Base-by-base conservation (phyloP, 208 protist genomes). In the Acanthamoeba rhysodes region DNA sequence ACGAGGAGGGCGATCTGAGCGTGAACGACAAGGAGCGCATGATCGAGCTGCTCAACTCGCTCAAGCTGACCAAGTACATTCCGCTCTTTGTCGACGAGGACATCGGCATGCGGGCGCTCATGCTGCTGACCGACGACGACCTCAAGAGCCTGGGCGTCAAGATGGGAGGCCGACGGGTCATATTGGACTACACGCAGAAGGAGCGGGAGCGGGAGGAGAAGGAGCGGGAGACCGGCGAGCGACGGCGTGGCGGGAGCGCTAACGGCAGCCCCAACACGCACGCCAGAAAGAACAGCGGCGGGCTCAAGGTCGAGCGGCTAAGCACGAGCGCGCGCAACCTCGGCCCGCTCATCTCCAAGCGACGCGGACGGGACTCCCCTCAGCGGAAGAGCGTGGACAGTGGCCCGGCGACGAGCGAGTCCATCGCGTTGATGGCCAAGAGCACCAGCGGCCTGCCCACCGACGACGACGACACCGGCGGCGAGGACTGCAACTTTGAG, bases 141-240 rank as follows among this genome's bases (percentile, higher is more conserved):
- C 45, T 93, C 24, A 93, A 93, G 37, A 93, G 87, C 34, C 34
- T 93, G 87, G 87, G 87, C 53, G 59, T 93, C 18, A 93, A 93
- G 59, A 45, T 93, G 32, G 87, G 87, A 5, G 57, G 59, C 20
- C 29, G 87, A 10, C 53, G 87, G 34, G 87, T 93, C 34, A 45
- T 93, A 0, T 45, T 93, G 27, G 87, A 93, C 62, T 93, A 74
- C 34, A 72, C 32, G n/a, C 87, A 93, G 76, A 93, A 93, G 87
- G 59, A 66, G 32, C 29, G 45, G 20, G 59, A 93, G 62, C 29
- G 59, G 20, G 59, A 93, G 53, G n/a, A 59, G 16, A 59, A 59
- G 76, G 50, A 29, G 20, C 10, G 76, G 12, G 50, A 93, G 29
- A 93, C 10, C 22, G 53, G 34, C 29, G 87, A 53, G 45, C 45